Base-by-base conservation (phyloP, 2,329 filamentous ascomycete genomes). In the Beauveria varroae region DNA sequence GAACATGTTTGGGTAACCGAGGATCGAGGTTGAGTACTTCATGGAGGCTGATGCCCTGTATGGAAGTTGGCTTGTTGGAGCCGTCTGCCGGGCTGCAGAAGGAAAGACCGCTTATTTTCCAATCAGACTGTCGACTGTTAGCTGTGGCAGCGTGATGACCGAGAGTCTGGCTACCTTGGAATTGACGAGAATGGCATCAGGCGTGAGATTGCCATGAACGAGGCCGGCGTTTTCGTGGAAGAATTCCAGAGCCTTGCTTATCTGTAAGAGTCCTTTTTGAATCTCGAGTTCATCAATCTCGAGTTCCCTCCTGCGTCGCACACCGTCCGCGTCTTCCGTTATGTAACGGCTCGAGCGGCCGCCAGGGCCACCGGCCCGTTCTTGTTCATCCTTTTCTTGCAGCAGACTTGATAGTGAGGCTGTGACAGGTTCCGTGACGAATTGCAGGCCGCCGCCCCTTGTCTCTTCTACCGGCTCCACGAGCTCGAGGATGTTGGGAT, bases 281-380 rank as follows among this genome's bases (percentile, higher is more conserved):
- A 98, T 96, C 75, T 99, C 95, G 63, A 99, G 79, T 76, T 98
- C 95, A 71, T 99, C 95, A 64, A 99, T 91, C 72, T 98, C 93
- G 16, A 97, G 75, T 70, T 98, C 93, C 67, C 90, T 83, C 68
- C 91, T 81, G 67, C 86, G 83, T 65, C 86, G 81, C 55, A 85
- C 85, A 41, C 90, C 90, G 66, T 93, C 88, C 1, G 87, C 79
- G 66, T 92, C 89, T 69, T 95, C 91, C 1, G 90, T 86, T 60
- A 95, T 88, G 75, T 87, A 95, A 67, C 91, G 87, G 72, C 90
- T 92, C 4, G 86, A 80, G 63, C 91, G 81, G 12, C 89, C 86
- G 46, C 87, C 85, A 0, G 84, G 81, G 8, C 89, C 86, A 43
- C 86, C 85, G 16, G 81, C 77, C 63, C 84, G 82, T 72, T 96